Evolutionary conservation across 257 asterid species (phyloP), one percentile per base, ranked within the genome.

Genomic region (Petunia axillaris): DNA sequence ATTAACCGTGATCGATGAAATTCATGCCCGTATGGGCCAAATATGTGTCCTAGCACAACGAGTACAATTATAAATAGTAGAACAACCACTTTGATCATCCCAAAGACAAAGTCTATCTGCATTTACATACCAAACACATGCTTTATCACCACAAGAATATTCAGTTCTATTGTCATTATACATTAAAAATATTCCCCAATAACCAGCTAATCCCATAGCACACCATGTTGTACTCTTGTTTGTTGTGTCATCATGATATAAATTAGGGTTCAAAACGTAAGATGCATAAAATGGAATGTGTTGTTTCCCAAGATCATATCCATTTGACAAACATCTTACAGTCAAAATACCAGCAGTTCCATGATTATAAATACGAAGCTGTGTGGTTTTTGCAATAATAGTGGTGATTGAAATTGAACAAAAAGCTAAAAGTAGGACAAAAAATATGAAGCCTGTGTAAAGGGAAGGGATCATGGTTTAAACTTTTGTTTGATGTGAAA

Each of bases 61-160:
- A 8, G 43, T 3, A 62, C 43, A 62, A 62, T 62, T 8, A 62
- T 8, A 62, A 7, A 62, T 11, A 1, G 0, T 37, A 9, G 6
- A 2, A 35, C 67, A 62, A 62, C 7, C 67, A 36, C 41, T 62
- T 62, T 62, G 40, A 62, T 62, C 15, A 62, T 35, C 66, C 66
- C 66, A 35, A 62, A 62, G 66, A 62, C 66, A 62, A 62, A 62
- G 66, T 3, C 41, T 62, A 35, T 62, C 66, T 62, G 66, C 66
- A 62, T 62, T 62, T 62, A 62, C 66, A 36, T 62, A 62, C 67
- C 67, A 62, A 35, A 35, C 9, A 36, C 67, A 62, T 25, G 40
- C 6, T 35, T 35, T 35, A 62, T 41, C 67, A 1, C 6, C 40
- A 36, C 67, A 62, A 3, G 67, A 62, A 62, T 62, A 62, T 16